Base-by-base conservation (phyloP, 495 filamentous ascomycete genomes). In the Penicillium lagena region DNA sequence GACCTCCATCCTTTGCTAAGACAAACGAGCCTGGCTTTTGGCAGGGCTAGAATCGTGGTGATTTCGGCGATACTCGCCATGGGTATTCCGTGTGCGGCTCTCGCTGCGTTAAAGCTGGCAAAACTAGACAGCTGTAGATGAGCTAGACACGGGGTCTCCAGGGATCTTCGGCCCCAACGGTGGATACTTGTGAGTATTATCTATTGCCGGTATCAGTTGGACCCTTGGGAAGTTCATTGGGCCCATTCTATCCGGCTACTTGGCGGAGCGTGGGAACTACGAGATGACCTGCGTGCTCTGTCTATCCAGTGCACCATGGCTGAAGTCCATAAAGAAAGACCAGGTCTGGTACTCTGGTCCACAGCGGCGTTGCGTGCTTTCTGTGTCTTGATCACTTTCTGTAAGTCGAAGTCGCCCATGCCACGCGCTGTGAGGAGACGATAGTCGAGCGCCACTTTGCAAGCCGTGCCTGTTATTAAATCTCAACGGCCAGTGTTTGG, bases 181-280 rank as follows among this genome's bases (percentile, higher is more conserved):
- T 8, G 59, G 54, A 6, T 63, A 66, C 33, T 66, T 58, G 10
- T 45, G 55, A 10, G 64, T 59, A 6, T 52, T 62, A 13, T 54
- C 55, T 9, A 35, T 68, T 7, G 46, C 52, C 33, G 57, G 49
- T 29, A 50, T 67, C 29, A 59, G 63, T 15, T 61, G 54, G 47
- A 61, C 58, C 0, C 28, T 43, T 15, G 65, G 63, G 7, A 52
- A 46, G 29, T 54, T 68, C 6, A 27, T 62, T 12, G 59, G 64
- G n/a, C 64, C 64, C 4, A 45, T 70, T 22, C 7, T 63, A 8
- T 56, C 64, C 5, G 60, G 66, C 1, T 45, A 40, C 42, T 33
- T 66, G 10, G 46, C 49, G n/a, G 56, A 65, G 42, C 11, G 28
- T 12, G 64, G 63, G 5, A 68, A 62, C 32, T 58, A 55, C 27